Evolutionary conservation across 768 basidiomycete species (phyloP).

Genomic region (Serendipita sp.): DNA sequence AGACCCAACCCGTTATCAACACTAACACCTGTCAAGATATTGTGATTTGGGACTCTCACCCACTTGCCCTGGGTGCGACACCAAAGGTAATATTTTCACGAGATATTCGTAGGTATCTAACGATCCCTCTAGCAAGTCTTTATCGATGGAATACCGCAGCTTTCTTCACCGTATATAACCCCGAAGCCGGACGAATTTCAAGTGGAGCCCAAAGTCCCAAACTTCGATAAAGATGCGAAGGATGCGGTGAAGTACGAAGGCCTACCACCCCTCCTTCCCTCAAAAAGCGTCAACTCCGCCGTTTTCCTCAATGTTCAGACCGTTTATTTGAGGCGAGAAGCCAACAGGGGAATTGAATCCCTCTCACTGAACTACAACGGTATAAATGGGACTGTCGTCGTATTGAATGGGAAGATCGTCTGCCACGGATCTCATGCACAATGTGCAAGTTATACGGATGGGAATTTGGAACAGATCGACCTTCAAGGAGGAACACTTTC

Average conservation of each 20-base stretch:
- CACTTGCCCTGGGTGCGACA: slow-evolving; percentile 59
- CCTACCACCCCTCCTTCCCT: slow-evolving; percentile 47
- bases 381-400: slow-evolving; percentile 25
- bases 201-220: slow-evolving; percentile 40
- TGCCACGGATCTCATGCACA: slow-evolving; percentile 28
- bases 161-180: slow-evolving; percentile 30
- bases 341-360: slow-evolving; percentile 20
- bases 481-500: slow-evolving; percentile 49
- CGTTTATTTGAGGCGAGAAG: slow-evolving; percentile 27
- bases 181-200: slow-evolving; percentile 44
- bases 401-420: slow-evolving; percentile 35
- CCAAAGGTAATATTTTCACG: slow-evolving; percentile 27
- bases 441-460: slow-evolving; percentile 16
- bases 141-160: slow-evolving; percentile 71
- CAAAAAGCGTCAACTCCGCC: slow-evolving; percentile 25
- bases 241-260: slow-evolving; percentile 52
- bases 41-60: slow-evolving; percentile 65
- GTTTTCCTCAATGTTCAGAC: slow-evolving; percentile 50
- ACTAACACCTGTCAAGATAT: slow-evolving; percentile 43
- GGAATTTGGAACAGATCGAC: slow-evolving; percentile 29
- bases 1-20: slow-evolving; percentile 7
- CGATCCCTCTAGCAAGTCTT: slow-evolving; percentile 42
- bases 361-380: slow-evolving; percentile 14
- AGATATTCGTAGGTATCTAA: not conserved
- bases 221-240: slow-evolving; percentile 52